These are phyloP conservation scores for Amanita inopinata DNA, from an alignment of 768 basidiomycete genomes.

Conservation along the genomic window DNA sequence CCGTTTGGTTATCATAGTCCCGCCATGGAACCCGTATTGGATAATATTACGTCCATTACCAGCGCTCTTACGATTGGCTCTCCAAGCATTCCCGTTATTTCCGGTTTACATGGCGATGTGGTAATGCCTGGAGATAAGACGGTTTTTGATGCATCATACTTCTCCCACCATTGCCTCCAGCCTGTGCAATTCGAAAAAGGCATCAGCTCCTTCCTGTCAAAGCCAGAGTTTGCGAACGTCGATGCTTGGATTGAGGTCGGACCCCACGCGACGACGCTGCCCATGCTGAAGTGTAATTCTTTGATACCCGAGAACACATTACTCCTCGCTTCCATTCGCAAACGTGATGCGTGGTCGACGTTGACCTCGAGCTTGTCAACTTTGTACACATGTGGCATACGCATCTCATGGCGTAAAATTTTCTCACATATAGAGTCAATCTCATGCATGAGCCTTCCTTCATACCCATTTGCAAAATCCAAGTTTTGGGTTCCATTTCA, in stretches of 20 bases:
- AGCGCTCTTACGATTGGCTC: slow-evolving; percentile 26
- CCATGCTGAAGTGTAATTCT: slow-evolving; percentile 41
- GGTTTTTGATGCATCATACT: slow-evolving; percentile 42
- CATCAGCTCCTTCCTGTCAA: slow-evolving; percentile 29
- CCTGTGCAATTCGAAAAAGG: slow-evolving; percentile 49
- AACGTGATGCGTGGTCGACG: slow-evolving; percentile 32
- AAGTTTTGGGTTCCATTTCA: slow-evolving; percentile 48
- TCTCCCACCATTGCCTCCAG: slow-evolving; percentile 46
- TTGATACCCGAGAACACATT: slow-evolving; percentile 21
- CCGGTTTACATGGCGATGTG: slow-evolving; percentile 46
- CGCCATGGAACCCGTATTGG: slow-evolving; percentile 50
- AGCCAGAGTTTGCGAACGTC: slow-evolving; percentile 17
- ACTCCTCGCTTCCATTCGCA: slow-evolving; percentile 43
- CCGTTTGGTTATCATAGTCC: slow-evolving; percentile 59
- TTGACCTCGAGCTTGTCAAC: slow-evolving; percentile 36
- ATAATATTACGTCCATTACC: slow-evolving; percentile 35
- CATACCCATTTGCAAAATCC: slow-evolving; percentile 50
- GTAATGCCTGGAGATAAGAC: slow-evolving; percentile 40
- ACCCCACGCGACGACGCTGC: slow-evolving; percentile 47
- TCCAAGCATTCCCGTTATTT: slow-evolving; percentile 52
- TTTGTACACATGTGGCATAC: slow-evolving; percentile 33
- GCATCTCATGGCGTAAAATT: slow-evolving; percentile 44
- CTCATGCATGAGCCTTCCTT: slow-evolving; percentile 43
- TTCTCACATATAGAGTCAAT: slow-evolving; percentile 35
- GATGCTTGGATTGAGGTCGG: slow-evolving; percentile 60